These are phyloP conservation scores for Capsicum baccatum DNA, from an alignment of 257 asterid genomes.

Conservation along the genomic window DNA sequence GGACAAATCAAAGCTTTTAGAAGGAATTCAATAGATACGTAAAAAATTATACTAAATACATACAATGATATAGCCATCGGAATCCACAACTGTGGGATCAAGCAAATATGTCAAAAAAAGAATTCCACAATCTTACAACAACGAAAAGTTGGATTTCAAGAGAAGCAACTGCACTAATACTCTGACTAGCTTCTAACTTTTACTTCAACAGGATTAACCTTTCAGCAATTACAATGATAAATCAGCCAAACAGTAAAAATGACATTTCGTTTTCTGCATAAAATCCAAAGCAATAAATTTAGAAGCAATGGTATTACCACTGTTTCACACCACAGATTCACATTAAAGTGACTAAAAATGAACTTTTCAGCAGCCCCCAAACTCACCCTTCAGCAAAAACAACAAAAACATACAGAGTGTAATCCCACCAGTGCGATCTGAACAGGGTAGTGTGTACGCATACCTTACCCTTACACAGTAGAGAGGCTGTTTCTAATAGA, in stretches of 20 bases:
- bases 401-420: neutral
- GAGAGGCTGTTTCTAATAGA: no score
- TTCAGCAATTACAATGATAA: conserved; percentile 2
- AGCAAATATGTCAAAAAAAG: neutral
- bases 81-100: neutral
- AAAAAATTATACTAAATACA: neutral
- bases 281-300: neutral
- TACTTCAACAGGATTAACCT: conserved; percentile 8
- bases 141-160: neutral
- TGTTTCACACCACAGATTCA: neutral
- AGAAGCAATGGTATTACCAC: neutral
- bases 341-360: neutral
- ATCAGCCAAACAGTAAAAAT: neutral
- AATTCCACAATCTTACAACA: neutral
- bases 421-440: neutral
- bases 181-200: neutral
- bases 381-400: neutral
- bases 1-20: neutral
- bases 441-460: no score
- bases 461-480: no score
- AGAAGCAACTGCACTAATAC: neutral
- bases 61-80: neutral
- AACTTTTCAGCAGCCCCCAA: conserved; percentile 7
- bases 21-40: neutral
- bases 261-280: neutral